Percentiles rank a stretch among this genome's conserved stretches.
Evolutionary conservation across 768 basidiomycete species (phyloP).

Genomic region (Lenzites betulinus): DNA sequence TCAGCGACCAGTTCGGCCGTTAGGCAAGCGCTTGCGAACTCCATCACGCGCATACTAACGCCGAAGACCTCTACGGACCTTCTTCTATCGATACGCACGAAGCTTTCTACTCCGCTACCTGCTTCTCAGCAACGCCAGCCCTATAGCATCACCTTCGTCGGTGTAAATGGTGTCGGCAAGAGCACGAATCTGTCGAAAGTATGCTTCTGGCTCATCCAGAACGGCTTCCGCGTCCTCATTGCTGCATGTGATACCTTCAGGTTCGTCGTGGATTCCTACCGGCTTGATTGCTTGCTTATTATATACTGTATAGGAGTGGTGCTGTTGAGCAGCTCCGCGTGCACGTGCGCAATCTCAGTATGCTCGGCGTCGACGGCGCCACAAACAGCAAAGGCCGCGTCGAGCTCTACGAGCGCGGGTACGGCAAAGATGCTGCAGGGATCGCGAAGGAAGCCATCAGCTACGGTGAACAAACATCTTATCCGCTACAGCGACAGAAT

Average conservation of each 20-base stretch:
- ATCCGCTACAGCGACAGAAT: not conserved
- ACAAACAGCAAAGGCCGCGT: conserved; percentile 71
- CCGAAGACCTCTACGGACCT: conserved; percentile 98
- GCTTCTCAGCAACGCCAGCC: conserved; percentile 80
- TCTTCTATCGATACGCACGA: conserved; percentile 88
- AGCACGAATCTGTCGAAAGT: conserved; percentile 98
- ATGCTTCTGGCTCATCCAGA: conserved; percentile 98
- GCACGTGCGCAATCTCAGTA: conserved; percentile 91
- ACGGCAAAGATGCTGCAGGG: conserved; percentile 98
- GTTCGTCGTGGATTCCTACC: conserved; percentile 37
- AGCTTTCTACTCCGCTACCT: conserved; percentile 71
- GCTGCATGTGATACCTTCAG: conserved; percentile 99
- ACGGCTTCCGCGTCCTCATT: conserved; percentile 88
- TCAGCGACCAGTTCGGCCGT: conserved; percentile 86
- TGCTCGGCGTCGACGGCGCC: conserved; percentile 73
- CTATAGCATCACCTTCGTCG: conserved; percentile 94
- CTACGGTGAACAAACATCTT: conserved; percentile 56
- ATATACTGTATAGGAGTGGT: conserved; percentile 62
- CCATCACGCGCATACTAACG: conserved; percentile 91
- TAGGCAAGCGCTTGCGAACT: conserved; percentile 76
- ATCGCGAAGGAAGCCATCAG: conserved; percentile 95
- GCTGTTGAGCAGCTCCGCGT: conserved; percentile 98
- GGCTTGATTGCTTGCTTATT: not conserved
- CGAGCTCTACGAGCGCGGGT: conserved; percentile 94
- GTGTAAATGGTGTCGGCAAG: conserved; percentile 99